Evolutionary conservation across 202 grass and related monocot genomes (phyloP), one percentile per base, ranked within the genome.

Genomic region (Panicum hallii): DNA sequence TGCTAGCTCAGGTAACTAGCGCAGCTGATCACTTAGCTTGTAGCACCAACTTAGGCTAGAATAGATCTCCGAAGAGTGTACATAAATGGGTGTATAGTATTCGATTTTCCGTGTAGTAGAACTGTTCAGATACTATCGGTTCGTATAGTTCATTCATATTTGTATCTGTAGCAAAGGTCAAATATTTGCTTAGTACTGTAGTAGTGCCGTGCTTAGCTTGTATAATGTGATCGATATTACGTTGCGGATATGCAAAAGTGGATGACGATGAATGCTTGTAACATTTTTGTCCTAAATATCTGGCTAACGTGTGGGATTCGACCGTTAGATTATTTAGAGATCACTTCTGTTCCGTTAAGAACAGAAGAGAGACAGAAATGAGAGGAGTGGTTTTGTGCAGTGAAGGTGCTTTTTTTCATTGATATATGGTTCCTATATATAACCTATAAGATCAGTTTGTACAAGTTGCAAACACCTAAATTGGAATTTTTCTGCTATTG

Each of bases 1-100:
- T 9, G 30, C 48, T 42, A 47, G 2, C 46, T 64, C 9, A 70
- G 41, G 60, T 54, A 54, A 64, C 71, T 74, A 62, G 22, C 41
- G 22, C 38, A 87, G 20, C 64, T 67, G 34, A 78, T 71, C 57
- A 36, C 61, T 79, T 79, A 52, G 47, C 19, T 50, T 67, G 8
- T 66, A 78, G 67, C 67, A 67, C 41, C 52, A 83, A 45, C 34
- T 62, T 76, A 69, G 43, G 57, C 14, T 60, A 61, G 36, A 38
- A 38, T 38, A 38, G 41, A 49, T 55, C 54, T 38, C 19, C 38
- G 61, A 77, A 81, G 46, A 50, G 63, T 49, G 61, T 70, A 81
- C 53, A 84, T 54, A 43, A 75, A 84, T 12, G 14, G 63, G 2
- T 69, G 36, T 53, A 63, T 34, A 74, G 22, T 20, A 43, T 55